Evolutionary conservation across 2,329 filamentous ascomycete genomes (phyloP).

Genomic region (Bipolaris victoriae): DNA sequence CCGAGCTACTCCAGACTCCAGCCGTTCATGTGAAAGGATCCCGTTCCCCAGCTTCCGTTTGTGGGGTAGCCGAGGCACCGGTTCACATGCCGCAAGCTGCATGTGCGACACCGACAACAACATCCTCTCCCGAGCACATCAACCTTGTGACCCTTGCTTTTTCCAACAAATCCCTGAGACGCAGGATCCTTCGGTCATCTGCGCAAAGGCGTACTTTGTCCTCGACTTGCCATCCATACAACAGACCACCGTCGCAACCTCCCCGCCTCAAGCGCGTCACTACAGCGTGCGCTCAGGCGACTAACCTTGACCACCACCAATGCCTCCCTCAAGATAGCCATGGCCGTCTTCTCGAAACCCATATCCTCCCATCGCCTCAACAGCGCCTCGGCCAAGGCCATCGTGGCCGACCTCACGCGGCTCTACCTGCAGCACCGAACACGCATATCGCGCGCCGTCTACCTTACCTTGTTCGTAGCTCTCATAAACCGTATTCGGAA

Average conservation of each 20-base stretch:
- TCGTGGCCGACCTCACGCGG: constrained; percentile 47
- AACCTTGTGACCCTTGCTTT: constrained; percentile 16
- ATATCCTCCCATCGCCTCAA: constrained; percentile 39
- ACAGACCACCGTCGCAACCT: neutral
- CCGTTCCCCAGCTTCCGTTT: constrained; percentile 17
- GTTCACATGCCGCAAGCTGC: constrained; percentile 28
- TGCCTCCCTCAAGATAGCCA: constrained; percentile 37
- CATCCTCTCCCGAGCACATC: constrained; percentile 12
- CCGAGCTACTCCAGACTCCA: neutral
- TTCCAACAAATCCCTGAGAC: constrained; percentile 7
- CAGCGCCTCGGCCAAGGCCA: constrained; percentile 42
- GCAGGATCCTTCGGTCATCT: neutral
- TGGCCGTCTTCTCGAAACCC: constrained; percentile 52
- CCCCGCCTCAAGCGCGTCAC: constrained; percentile 10
- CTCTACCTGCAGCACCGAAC: constrained; percentile 50
- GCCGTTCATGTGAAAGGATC: constrained; percentile 14
- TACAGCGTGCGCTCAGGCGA: constrained; percentile 1
- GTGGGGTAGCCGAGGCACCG: constrained; percentile 33
- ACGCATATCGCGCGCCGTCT: constrained; percentile 51
- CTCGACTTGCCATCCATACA: neutral
- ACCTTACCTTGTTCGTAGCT: constrained; percentile 51
- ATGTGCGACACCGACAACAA: constrained; percentile 9
- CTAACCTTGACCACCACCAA: constrained; percentile 9
- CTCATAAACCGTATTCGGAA: constrained; percentile 79
- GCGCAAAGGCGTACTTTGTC: neutral